Percentiles rank a stretch among this genome's conserved stretches.
Conservation (phyloP, 2,329 filamentous ascomycete genomes). For the Exophiala lecanii-corni region DNA sequence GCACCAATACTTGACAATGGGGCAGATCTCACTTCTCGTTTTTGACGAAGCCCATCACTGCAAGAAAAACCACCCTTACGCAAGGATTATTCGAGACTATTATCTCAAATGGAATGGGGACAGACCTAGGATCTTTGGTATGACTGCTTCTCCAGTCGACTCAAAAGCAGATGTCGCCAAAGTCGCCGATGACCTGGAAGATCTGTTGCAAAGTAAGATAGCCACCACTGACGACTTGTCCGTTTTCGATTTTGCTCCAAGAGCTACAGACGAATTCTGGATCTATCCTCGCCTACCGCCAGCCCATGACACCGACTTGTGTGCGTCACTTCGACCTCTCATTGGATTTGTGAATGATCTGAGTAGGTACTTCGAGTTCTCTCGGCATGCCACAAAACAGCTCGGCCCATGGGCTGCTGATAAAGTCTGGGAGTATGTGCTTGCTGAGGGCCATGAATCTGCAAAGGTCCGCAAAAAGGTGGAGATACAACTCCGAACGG, state of each 20-base stretch:
- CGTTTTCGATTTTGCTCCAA: conserved; percentile 55
- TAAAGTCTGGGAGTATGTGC: conserved; percentile 67
- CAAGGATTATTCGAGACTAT: conserved; percentile 81
- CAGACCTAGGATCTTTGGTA: conserved; percentile 79
- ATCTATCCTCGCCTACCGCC: conserved; percentile 50
- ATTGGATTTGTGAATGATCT: conserved; percentile 53
- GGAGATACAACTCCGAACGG: conserved; percentile 14
- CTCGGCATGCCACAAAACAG: conserved; percentile 56
- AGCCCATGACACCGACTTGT: conserved; percentile 62
- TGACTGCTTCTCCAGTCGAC: conserved; percentile 95
- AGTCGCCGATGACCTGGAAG: conserved; percentile 67
- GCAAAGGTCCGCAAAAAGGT: conserved; percentile 11
- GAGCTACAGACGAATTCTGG: conserved; percentile 56
- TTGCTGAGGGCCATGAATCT: conserved; percentile 38
- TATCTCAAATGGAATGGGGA: conserved; percentile 53
- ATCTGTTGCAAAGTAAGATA: conserved; percentile 73
- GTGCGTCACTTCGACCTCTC: conserved; percentile 49
- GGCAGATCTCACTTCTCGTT: conserved; percentile 80
- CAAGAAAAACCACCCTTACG: conserved; percentile 90
- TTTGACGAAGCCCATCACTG: conserved; percentile 97
- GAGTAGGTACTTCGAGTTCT: conserved; percentile 54
- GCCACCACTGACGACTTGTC: conserved; percentile 65
- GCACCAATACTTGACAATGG: conserved; percentile 73
- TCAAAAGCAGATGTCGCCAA: conserved; percentile 67
- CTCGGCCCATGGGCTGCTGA: conserved; percentile 85